Evolutionary conservation across 177 flowering plant species (phyloP).

Genomic region (Vitis hybrid): DNA sequence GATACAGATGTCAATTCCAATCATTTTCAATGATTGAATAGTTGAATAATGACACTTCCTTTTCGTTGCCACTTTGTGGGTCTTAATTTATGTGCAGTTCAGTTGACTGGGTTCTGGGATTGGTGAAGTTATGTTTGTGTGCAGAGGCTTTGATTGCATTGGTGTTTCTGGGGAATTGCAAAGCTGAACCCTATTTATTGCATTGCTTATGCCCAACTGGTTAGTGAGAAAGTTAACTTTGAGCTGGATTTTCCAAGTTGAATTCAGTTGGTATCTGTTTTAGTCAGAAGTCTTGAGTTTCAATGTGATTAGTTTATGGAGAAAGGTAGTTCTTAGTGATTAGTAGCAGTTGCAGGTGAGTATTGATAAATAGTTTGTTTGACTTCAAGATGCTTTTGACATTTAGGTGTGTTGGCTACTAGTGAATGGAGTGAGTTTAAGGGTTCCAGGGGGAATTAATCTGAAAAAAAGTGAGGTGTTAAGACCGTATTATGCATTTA

Average conservation of each 20-base stretch:
- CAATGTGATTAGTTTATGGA: not conserved
- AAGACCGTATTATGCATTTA: too few relatives aligned
- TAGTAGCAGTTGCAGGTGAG: too few relatives aligned
- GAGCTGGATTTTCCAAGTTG: not conserved
- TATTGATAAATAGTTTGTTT: too few relatives aligned
- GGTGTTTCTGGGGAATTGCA: not conserved
- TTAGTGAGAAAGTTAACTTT: not conserved
- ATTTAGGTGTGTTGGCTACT: too few relatives aligned
- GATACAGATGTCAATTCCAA: not conserved
- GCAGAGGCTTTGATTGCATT: slow-evolving; percentile 1
- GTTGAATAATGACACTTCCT: not conserved
- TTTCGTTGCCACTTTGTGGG: not conserved
- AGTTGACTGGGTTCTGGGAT: not conserved
- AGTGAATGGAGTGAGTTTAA: too few relatives aligned
- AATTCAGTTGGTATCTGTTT: not conserved
- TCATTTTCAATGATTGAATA: not conserved
- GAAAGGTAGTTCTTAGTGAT: not conserved
- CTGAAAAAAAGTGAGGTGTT: too few relatives aligned
- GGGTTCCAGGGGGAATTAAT: too few relatives aligned
- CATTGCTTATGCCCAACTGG: slow-evolving; percentile 2
- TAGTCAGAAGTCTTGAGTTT: too few relatives aligned
- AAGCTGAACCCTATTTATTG: not conserved
- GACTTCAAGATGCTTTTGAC: too few relatives aligned
- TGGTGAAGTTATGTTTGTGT: not conserved
- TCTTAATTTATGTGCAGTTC: not conserved